phyloP scores from a whole-genome alignment of 192 early-diverging fungal genomes.

The Coemansia sp. region DNA sequence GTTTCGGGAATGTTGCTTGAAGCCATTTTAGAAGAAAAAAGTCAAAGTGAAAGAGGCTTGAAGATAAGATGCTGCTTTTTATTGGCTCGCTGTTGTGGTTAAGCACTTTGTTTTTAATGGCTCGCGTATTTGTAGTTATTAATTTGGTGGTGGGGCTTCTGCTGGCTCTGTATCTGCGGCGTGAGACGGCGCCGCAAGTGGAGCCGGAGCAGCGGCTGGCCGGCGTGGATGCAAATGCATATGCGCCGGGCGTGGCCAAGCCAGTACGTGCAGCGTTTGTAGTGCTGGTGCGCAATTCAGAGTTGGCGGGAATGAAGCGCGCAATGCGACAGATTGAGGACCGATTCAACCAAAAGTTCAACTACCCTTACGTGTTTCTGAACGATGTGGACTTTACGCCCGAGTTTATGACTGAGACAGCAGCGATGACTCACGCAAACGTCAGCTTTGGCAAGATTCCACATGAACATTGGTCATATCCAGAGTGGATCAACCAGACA shows the following conservation, averaged over 20 bases:
- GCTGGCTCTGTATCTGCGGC: slow-evolving; percentile 16
- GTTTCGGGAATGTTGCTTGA: slow-evolving; percentile 14
- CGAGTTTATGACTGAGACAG: slow-evolving; percentile 62
- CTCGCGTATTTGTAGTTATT: slow-evolving; percentile 8
- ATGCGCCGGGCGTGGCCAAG: slow-evolving; percentile 21
- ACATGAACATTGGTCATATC: slow-evolving; percentile 78
- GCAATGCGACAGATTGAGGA: slow-evolving; percentile 75
- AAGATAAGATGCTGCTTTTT: too few species aligned
- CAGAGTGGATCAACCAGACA: slow-evolving; percentile 72
- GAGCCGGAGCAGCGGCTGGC: slow-evolving; percentile 4
- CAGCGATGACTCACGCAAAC: slow-evolving; percentile 58
- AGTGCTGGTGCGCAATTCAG: slow-evolving; percentile 73
- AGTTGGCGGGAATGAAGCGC: slow-evolving; percentile 61
- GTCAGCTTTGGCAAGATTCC: slow-evolving; percentile 66
- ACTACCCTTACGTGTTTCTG: slow-evolving; percentile 86
- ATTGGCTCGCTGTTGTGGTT: too few species aligned
- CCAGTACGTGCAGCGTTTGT: slow-evolving; percentile 68
- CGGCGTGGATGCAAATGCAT: slow-evolving; percentile 15
- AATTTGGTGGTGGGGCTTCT: slow-evolving; percentile 35
- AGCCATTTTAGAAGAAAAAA: not conserved
- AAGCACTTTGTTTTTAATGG: not conserved
- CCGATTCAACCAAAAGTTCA: slow-evolving; percentile 73
- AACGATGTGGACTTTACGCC: slow-evolving; percentile 75
- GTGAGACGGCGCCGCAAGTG: not conserved
- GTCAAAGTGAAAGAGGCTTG: too few species aligned